Base-by-base conservation (phyloP, 2,329 filamentous ascomycete species). In the Incumbomyces lentus region DNA sequence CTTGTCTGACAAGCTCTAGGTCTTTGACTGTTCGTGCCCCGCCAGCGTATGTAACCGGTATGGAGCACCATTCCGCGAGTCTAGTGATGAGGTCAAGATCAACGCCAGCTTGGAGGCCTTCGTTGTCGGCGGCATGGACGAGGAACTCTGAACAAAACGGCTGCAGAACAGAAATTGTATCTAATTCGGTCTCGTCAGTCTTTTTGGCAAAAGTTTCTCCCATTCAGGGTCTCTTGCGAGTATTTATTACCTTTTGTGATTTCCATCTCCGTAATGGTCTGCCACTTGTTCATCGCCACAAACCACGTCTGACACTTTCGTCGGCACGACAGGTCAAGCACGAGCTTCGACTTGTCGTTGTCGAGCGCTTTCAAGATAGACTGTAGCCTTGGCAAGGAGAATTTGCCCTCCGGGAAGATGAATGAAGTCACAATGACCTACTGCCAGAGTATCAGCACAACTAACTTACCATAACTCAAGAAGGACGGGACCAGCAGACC, bases 251-350 rank as follows among this genome's bases (percentile, higher is more conserved):
- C 85, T 73, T 85, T 73, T 53, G 82, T 90, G 54, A 98, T 80
- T 62, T 95, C 87, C 81, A 95, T 94, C 59, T 95, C 86, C 1
- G 92, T 96, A 47, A 96, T 82, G 1, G 87, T 95, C 72, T 96
- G 92, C 92, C 92, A 98, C 65, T 94, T 94, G 66, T 98, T 86
- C 83, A 94, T 98, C 46, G 92, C 90, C n/a, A 98, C 92, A 59
- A 85, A 88, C 92, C 92, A 98, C 33, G 71, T 82, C 47, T 82
- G 72, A 32, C 75, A 84, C 50, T 81, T 82, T 49, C 81, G 75
- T 43, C 92, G 80, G 62, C 92, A 98, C 66, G 88, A 95, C 18
- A 98, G 76, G 62, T 98, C 92, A 62, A 98, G 89, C 55, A 98
- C 90, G 40, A 98, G 78, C 66, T 86, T 92, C 40, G 72, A 69